Base-by-base conservation (phyloP, 208 protist species). In the Leishmania amazonensis region DNA sequence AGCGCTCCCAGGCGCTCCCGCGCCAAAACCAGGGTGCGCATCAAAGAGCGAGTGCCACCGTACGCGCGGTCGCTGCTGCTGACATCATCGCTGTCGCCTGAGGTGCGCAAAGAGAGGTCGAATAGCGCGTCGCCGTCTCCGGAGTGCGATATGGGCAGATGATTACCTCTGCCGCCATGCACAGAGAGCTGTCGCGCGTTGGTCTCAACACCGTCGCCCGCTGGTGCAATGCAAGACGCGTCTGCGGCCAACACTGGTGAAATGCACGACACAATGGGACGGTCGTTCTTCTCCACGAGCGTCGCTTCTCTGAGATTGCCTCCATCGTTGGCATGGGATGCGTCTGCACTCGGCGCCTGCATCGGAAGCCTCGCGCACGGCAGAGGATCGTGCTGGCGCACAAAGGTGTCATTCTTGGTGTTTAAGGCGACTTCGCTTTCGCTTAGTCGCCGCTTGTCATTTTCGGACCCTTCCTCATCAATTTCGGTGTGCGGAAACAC, bases 1-100 rank as follows among this genome's bases (percentile, higher is more conserved):
- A 87, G 71, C 17, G 81, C 76, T n/a, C 88, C 87, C 7, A 97
- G 35, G 57, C 81, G 79, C 42, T 83, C 81, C 9, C 79, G 78
- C 31, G 76, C 64, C 19, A 83, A 28, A 38, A 47, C 81, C 49
- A 83, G 60, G 13, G 78, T 82, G 38, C 72, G 79, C 51, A 83
- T 60, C 28, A 87, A 67, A 24, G 75, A 80, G 19, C 47, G 73
- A n/a, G 74, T 24, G 19, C 79, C 49, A 8, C 54, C 53, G 31
- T 42, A 58, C 64, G 35, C 15, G 57, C 47, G 67, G 72, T 49
- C 17, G 49, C 40, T 62, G 73, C 35, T 75, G 78, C 40, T 35
- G 49, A 11, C 58, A 45, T 54, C 67, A 67, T 68, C 77, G 21
- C 38, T 72, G 49, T 60, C 67, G 21, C 38, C 65, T 19, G 35